These are phyloP conservation scores for Epichloe bromicola DNA, from an alignment of 2,329 filamentous ascomycete species.

Conservation along the genomic window DNA sequence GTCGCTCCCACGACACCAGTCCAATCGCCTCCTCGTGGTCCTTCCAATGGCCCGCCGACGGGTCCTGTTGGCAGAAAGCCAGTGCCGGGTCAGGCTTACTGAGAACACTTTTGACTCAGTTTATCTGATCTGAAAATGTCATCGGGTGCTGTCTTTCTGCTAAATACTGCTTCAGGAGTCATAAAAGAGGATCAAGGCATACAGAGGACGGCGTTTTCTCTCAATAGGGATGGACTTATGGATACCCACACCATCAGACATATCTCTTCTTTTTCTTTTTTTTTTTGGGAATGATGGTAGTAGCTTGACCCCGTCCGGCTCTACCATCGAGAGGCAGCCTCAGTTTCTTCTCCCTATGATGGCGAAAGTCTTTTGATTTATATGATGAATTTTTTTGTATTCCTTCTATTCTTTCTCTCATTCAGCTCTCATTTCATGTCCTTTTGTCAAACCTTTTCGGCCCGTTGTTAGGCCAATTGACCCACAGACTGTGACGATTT, in stretches of 20 bases:
- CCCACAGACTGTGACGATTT: constrained; percentile 12
- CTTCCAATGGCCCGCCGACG: constrained; percentile 25
- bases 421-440: not conserved
- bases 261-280: not conserved
- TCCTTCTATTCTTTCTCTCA: not conserved
- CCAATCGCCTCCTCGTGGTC: constrained; percentile 18
- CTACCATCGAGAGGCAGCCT: not conserved
- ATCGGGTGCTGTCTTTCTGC: constrained; percentile 7
- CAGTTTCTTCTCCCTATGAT: not conserved
- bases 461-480: not conserved
- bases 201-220: constrained; percentile 18
- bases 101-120: constrained; percentile 1
- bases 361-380: constrained; percentile 5
- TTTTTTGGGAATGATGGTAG: not conserved
- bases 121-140: not conserved
- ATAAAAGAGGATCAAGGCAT: constrained; percentile 10
- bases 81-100: constrained; percentile 42
- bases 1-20: constrained; percentile 34
- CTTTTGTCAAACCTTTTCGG: constrained; percentile 10
- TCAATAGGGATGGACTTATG: constrained; percentile 9
- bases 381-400: not conserved
- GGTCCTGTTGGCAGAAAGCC: constrained; percentile 40
- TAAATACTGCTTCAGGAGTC: constrained; percentile 7
- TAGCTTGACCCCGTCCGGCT: not conserved
- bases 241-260: constrained; percentile 7